A percentile compares a stretch with the other conserved stretches of the same genome.
Evolutionary conservation across 371 early-diverging fungal species (phyloP).

Genomic region (Mucor circinelloides): DNA sequence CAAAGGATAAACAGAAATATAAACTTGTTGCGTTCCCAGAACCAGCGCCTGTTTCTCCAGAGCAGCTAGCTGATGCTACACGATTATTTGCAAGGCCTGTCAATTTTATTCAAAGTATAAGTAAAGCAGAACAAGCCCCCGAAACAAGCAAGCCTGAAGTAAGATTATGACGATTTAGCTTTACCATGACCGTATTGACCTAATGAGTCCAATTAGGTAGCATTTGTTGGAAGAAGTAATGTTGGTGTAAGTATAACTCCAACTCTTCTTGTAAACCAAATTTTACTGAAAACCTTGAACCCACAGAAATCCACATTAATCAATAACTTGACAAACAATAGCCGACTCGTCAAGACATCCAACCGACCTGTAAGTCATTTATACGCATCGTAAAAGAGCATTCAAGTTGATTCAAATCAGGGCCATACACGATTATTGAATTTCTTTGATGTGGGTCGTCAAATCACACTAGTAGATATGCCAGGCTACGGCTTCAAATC

Average conservation of each 20-base stretch:
- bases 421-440: constrained; percentile 77
- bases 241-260: constrained; percentile 53
- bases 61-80: constrained; percentile 26
- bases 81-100: constrained; percentile 46
- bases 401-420: constrained; percentile 22
- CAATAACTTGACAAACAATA: constrained; percentile 63
- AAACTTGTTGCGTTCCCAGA: constrained; percentile 35
- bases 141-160: constrained; percentile 36
- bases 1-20: constrained; percentile 19
- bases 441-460: constrained; percentile 63
- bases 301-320: constrained; percentile 72
- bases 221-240: constrained; percentile 80
- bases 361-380: constrained; percentile 63
- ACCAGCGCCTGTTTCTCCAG: constrained; percentile 15
- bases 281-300: not conserved
- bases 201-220: constrained; percentile 44
- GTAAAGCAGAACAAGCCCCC: constrained; percentile 36
- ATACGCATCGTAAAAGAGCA: not conserved
- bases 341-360: constrained; percentile 70
- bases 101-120: constrained; percentile 41
- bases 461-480: constrained; percentile 77
- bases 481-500: constrained; percentile 82
- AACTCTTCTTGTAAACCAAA: not conserved
- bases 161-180: not conserved
- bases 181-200: not conserved